phyloP scores from a whole-genome alignment of 2,329 filamentous ascomycete genomes.

The Cladophialophora chaetospira region DNA sequence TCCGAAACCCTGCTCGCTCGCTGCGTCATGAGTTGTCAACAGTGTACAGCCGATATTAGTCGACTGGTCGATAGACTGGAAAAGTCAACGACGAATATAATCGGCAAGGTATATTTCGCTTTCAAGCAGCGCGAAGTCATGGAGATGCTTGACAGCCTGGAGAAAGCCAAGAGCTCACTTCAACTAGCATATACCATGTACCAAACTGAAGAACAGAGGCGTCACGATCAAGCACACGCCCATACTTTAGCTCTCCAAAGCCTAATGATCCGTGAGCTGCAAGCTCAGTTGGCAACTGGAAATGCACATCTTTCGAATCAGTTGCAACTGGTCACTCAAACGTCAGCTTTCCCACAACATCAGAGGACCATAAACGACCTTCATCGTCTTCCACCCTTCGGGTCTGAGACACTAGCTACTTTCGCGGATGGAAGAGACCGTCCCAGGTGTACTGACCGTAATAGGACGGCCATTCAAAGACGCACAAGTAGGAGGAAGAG shows the following conservation, averaged over 20 bases:
- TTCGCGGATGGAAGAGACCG: too few relatives aligned
- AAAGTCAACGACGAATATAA: background rate
- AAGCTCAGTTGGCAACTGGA: background rate
- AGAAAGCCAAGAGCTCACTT: slow-evolving; percentile 8
- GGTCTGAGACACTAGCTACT: too few relatives aligned
- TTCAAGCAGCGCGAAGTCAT: slow-evolving; percentile 7
- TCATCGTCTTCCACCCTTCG: too few relatives aligned
- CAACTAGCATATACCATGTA: slow-evolving; percentile 7
- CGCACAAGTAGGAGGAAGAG: background rate
- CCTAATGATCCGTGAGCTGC: background rate
- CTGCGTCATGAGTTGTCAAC: background rate
- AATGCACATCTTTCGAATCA: background rate
- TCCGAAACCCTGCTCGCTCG: slow-evolving; percentile 1
- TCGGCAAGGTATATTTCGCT: background rate
- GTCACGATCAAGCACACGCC: background rate
- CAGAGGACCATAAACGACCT: too few relatives aligned
- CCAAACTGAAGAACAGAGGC: background rate
- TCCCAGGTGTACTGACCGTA: too few relatives aligned
- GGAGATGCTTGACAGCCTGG: background rate
- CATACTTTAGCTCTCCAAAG: background rate
- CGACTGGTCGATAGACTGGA: background rate
- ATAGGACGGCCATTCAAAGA: too few relatives aligned
- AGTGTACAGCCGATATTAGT: background rate
- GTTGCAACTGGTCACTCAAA: background rate
- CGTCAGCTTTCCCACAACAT: background rate